Base-by-base conservation (phyloP, 495 filamentous ascomycete genomes). In the Aspergillus mulundensis region DNA sequence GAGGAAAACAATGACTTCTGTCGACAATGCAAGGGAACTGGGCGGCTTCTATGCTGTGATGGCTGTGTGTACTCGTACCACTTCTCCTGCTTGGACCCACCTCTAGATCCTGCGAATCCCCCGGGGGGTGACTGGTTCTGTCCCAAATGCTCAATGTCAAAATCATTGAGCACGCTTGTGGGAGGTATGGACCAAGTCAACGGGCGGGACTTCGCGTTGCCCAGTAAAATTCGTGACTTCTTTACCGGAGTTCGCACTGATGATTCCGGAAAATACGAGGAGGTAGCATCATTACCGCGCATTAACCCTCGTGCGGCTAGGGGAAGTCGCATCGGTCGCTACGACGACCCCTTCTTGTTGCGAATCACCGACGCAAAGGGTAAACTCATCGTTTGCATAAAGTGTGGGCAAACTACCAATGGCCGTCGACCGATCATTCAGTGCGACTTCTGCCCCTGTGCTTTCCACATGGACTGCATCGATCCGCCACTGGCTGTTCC, bases 391-490 rank as follows among this genome's bases (percentile, higher is more conserved):
- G 72, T 91, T 36, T 97, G 92, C 65, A 80, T 82, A 63, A 63
- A 66, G 19, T 97, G 92, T 69, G 76, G 84, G 43, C 78, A 77
- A 57, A 78, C 82, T 19, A 77, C 82, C 25, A 61, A 78, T 14
- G 77, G 78, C 50, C 73, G 72, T 62, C 72, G 81, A 15, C 76
- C 83, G 56, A 90, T 93, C 41, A 84, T 95, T 54, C 81, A 85
- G 6, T 96, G 91, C 71, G 89, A 89, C 62, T 86, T 84, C 59
- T 98, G 94, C 67, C 79, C 80, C 2, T 75, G 87, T 20, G 79
- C 80, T 32, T 98, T 91, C 84, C 94, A 98, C 72, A 73, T 97
- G 15, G 93, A 97, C 71, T 98, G 94, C 70, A 73, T 94, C 15
- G 84, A 91, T 66, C 89, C 90, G 3, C 95, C 95, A 24, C 66